phyloP scores from a whole-genome alignment of 2,329 filamentous ascomycete genomes.

The Cadophora luteo-olivacea region DNA sequence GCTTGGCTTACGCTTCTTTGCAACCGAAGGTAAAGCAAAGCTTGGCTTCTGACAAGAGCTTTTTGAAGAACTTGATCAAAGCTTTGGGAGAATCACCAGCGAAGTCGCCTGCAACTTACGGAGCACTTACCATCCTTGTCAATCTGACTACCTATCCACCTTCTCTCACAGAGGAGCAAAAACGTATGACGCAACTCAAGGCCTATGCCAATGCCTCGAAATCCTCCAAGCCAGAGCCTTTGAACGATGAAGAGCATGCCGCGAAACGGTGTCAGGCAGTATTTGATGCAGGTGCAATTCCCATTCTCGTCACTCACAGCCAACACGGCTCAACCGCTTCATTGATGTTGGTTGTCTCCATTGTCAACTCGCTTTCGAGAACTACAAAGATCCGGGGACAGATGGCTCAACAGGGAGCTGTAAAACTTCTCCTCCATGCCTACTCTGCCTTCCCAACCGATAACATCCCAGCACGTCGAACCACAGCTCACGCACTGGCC shows the following conservation, averaged over 20 bases:
- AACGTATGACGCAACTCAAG: slow-evolving; percentile 89
- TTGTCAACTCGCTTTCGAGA: slow-evolving; percentile 79
- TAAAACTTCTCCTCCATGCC: slow-evolving; percentile 80
- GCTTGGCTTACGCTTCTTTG: slow-evolving; percentile 88
- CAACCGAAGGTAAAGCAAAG: slow-evolving; percentile 86
- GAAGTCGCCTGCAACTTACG: slow-evolving; percentile 79
- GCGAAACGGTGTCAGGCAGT: slow-evolving; percentile 76
- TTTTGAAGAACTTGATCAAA: slow-evolving; percentile 74
- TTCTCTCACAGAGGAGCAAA: slow-evolving; percentile 83
- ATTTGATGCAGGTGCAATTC: slow-evolving; percentile 79
- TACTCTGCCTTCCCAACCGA: slow-evolving; percentile 66
- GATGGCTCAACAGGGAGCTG: slow-evolving; percentile 91
- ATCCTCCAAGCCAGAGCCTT: slow-evolving; percentile 61
- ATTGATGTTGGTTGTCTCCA: slow-evolving; percentile 74
- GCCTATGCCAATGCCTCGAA: slow-evolving; percentile 90
- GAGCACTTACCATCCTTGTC: slow-evolving; percentile 81
- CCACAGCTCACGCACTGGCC: slow-evolving; percentile 80
- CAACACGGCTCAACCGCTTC: slow-evolving; percentile 75
- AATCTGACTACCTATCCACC: slow-evolving; percentile 87
- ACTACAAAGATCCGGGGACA: slow-evolving; percentile 76
- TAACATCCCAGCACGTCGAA: slow-evolving; percentile 56
- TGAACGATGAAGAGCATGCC: slow-evolving; percentile 80
- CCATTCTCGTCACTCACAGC: slow-evolving; percentile 77
- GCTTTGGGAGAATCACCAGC: slow-evolving; percentile 63
- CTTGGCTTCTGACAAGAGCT: slow-evolving; percentile 69